These are phyloP conservation scores for Astraeus odoratus DNA, from an alignment of 768 basidiomycete genomes.

Conservation along the genomic window DNA sequence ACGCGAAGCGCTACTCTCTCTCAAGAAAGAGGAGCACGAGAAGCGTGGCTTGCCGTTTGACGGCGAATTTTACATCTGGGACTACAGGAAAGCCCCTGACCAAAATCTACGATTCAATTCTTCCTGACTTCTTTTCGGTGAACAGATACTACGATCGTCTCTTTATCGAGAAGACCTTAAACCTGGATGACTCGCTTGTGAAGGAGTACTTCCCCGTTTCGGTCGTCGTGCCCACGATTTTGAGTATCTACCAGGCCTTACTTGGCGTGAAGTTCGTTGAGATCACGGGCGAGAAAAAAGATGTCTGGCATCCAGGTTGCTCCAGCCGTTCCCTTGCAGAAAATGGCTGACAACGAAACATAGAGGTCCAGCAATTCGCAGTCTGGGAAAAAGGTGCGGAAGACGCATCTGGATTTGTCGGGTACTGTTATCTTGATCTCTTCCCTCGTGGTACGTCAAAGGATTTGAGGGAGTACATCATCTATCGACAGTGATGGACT, in stretches of 20 bases:
- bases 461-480: not conserved
- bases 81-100: conserved; percentile 60
- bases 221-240: conserved; percentile 74
- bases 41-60: conserved; percentile 57
- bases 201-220: conserved; percentile 89
- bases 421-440: conserved; percentile 83
- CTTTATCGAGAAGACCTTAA: conserved; percentile 58
- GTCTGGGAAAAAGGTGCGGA: conserved; percentile 80
- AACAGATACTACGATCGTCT: conserved; percentile 27
- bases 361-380: conserved; percentile 77
- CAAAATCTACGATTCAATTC: not conserved
- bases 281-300: conserved; percentile 45
- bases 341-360: not conserved
- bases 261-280: conserved; percentile 65
- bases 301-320: conserved; percentile 77
- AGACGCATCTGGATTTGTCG: conserved; percentile 66
- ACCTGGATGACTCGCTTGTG: conserved; percentile 69
- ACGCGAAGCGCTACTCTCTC: conserved; percentile 52
- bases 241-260: conserved; percentile 77
- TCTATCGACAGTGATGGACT: conserved; percentile 2
- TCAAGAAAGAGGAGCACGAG: conserved; percentile 72
- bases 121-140: not conserved
- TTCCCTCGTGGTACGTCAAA: conserved; percentile 64
- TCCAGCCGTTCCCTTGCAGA: conserved; percentile 4
- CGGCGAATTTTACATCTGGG: conserved; percentile 75